Evolutionary conservation across 225 moss, liverwort and hornwort species (phyloP).

Genomic region (Lunularia cruciata): DNA sequence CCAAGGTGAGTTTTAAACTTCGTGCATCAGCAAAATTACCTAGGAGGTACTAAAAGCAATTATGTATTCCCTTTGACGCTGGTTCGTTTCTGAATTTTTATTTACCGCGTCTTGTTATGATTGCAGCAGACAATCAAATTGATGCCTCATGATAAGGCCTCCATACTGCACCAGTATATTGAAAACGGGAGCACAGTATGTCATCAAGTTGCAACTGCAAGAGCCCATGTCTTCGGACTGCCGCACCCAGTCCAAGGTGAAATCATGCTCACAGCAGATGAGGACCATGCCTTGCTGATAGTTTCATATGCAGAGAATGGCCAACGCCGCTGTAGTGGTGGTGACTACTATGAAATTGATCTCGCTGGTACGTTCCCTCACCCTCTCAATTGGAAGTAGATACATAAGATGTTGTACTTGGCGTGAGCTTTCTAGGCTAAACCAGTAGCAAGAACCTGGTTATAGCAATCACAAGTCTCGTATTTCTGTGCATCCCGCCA

Average conservation of each 20-base stretch:
- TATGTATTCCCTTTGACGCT: no score
- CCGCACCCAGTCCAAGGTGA: neutral
- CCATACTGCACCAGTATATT: neutral
- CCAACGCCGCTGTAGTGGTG: slow-evolving; percentile 37
- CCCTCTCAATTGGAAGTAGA: no score
- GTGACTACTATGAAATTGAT: slow-evolving; percentile 48
- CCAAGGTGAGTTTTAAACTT: neutral
- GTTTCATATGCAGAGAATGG: slow-evolving; percentile 26
- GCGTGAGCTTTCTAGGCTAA: no score
- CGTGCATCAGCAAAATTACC: neutral
- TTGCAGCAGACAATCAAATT: neutral
- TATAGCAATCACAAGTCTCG: no score
- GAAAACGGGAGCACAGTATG: slow-evolving; percentile 16
- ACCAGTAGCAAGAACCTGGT: no score
- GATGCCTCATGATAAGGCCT: neutral
- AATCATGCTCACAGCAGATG: slow-evolving; percentile 4
- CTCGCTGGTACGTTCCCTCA: slow-evolving; percentile 8
- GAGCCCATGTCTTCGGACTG: slow-evolving; percentile 17
- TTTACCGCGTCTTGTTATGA: no score
- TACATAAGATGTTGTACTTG: no score
- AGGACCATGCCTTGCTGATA: slow-evolving; percentile 10
- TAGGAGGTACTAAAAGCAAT: no score
- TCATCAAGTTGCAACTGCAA: neutral
- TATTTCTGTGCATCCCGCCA: no score
- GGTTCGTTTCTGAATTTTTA: no score